phyloP scores from a whole-genome alignment of 345 rosid species.

The Eutrema japonicum region DNA sequence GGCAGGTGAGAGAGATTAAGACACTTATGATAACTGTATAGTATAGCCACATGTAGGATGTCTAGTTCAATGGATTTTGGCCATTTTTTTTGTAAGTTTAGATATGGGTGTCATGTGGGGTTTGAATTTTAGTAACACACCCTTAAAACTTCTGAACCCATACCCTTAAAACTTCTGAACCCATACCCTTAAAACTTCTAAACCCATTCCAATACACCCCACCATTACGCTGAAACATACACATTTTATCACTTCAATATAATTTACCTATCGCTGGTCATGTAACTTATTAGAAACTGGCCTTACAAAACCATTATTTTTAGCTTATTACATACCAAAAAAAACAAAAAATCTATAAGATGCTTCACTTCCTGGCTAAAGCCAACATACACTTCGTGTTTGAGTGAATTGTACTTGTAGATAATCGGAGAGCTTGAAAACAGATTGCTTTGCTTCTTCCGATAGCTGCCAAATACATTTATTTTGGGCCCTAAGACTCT shows the following conservation, averaged over 20 bases:
- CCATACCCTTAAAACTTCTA: no score
- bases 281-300: neutral
- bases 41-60: slow-evolving; percentile 24
- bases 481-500: no score
- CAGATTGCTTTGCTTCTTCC: no score
- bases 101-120: slow-evolving; percentile 32
- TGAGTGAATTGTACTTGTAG: no score
- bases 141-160: no score
- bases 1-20: slow-evolving; percentile 9
- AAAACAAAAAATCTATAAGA: neutral
- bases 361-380: slow-evolving; percentile 17
- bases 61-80: slow-evolving; percentile 21
- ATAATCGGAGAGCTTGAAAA: no score
- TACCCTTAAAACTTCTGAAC: no score
- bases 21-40: slow-evolving; percentile 14
- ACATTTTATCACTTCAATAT: neutral
- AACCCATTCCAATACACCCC: neutral
- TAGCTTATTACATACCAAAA: neutral
- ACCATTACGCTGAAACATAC: neutral
- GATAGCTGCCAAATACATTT: no score
- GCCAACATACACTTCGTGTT: no score
- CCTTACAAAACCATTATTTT: neutral
- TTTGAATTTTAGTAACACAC: slow-evolving; percentile 20
- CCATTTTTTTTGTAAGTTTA: neutral
- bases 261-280: neutral